Evolutionary conservation across 805 yeast genomes (phyloP).

Genomic region (Yarrowia sp.): DNA sequence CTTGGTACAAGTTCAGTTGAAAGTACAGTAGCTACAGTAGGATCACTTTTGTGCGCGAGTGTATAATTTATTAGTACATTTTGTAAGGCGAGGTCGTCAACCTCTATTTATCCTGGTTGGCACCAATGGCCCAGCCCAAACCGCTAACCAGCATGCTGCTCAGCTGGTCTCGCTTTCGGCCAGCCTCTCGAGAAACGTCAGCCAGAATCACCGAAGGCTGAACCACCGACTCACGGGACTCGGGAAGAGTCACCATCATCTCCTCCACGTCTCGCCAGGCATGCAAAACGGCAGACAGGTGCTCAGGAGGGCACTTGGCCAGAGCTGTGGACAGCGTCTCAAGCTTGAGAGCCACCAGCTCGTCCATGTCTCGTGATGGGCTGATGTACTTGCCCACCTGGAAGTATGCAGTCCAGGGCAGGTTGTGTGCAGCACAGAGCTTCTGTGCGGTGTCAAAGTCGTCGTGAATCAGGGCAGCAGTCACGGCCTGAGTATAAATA

Average conservation of each 20-base stretch:
- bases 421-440: slow-evolving; percentile 31
- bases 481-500: slow-evolving; percentile 51
- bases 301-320: slow-evolving; percentile 50
- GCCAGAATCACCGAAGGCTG: slow-evolving; percentile 31
- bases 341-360: slow-evolving; percentile 50
- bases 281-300: background rate
- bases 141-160: slow-evolving; percentile 54
- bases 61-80: no score
- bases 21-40: no score
- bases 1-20: no score
- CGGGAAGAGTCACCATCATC: background rate
- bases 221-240: slow-evolving; percentile 31
- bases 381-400: slow-evolving; percentile 61
- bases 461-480: slow-evolving; percentile 59
- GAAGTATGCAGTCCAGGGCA: slow-evolving; percentile 67
- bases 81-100: no score
- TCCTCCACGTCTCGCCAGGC: slow-evolving; percentile 21
- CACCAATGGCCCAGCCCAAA: slow-evolving; percentile 65
- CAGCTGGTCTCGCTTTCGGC: slow-evolving; percentile 45
- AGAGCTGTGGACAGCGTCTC: slow-evolving; percentile 54
- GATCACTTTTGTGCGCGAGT: no score
- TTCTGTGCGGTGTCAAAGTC: slow-evolving; percentile 61
- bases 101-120: slow-evolving; percentile 33
- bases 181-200: slow-evolving; percentile 31
- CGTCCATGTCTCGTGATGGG: slow-evolving; percentile 47